phyloP scores from a whole-genome alignment of 257 asterid species.

The Ehretia macrophylla region DNA sequence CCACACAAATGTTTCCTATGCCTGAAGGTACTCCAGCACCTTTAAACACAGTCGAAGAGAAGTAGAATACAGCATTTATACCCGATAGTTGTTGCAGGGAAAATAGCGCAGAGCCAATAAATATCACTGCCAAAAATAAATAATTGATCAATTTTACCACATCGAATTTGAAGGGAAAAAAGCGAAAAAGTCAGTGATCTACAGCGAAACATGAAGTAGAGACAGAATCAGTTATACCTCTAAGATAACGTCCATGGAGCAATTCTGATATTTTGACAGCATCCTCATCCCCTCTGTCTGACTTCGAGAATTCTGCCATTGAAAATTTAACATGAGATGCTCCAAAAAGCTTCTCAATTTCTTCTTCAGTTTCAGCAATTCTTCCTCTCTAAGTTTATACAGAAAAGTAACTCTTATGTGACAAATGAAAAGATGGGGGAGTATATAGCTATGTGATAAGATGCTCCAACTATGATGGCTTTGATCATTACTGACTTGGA shows the following conservation, averaged over 20 bases:
- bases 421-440: slow-evolving; percentile 9
- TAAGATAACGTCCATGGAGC: slow-evolving; percentile 59
- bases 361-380: slow-evolving; percentile 71
- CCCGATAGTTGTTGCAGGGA: slow-evolving; percentile 96
- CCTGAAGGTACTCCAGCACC: slow-evolving; percentile 88
- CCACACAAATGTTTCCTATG: slow-evolving; percentile 70
- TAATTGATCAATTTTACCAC: neutral
- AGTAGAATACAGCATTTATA: slow-evolving; percentile 89
- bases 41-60: slow-evolving; percentile 84
- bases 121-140: slow-evolving; percentile 62
- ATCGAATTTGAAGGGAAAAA: neutral
- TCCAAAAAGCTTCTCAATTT: slow-evolving; percentile 77
- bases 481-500: too few species aligned
- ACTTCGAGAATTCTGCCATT: slow-evolving; percentile 68
- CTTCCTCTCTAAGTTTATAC: slow-evolving; percentile 53
- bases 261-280: slow-evolving; percentile 58
- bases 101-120: slow-evolving; percentile 68
- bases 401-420: too few species aligned
- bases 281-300: slow-evolving; percentile 71
- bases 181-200: neutral
- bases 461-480: too few species aligned
- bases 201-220: neutral
- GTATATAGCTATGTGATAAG: too few species aligned
- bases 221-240: slow-evolving; percentile 32
- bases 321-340: slow-evolving; percentile 65